Percentiles rank a stretch among this genome's conserved stretches.
These are phyloP conservation scores for Cocos nucifera DNA, from an alignment of 176 grass and related monocot species.

Conservation along the genomic window DNA sequence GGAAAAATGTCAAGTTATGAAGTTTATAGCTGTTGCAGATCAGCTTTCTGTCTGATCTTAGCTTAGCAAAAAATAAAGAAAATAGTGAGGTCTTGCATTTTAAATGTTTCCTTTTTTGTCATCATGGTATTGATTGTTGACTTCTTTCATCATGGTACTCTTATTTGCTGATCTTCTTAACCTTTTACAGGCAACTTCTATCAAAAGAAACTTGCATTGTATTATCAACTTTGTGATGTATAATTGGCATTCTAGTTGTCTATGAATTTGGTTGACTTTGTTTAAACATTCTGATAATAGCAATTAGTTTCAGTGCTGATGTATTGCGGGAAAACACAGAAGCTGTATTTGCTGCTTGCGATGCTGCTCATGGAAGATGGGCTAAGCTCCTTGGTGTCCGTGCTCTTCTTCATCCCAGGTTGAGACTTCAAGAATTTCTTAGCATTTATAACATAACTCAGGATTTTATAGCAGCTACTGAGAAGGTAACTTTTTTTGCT, in stretches of 20 bases:
- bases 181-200: too few species aligned
- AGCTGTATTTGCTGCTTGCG: constrained; percentile 82
- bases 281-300: constrained; percentile 16
- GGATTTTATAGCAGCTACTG: constrained; percentile 80
- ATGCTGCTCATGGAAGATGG: constrained; percentile 97
- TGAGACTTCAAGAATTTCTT: constrained; percentile 92
- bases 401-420: constrained; percentile 86
- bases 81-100: too few species aligned
- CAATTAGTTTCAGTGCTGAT: constrained; percentile 62
- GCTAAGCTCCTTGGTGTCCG: constrained; percentile 95
- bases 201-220: too few species aligned
- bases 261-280: constrained; percentile 14
- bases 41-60: too few species aligned
- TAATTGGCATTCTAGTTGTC: neutral
- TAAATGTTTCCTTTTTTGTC: too few species aligned
- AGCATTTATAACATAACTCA: constrained; percentile 94
- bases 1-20: too few species aligned
- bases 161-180: too few species aligned
- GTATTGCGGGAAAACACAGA: constrained; percentile 96
- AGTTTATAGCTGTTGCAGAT: too few species aligned
- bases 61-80: too few species aligned
- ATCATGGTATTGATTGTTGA: too few species aligned
- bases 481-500: constrained; percentile 59
- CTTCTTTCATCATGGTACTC: too few species aligned
- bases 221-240: neutral